phyloP scores from a whole-genome alignment of 2,329 filamentous ascomycete genomes.

The Colletotrichum neosansevieriae region DNA sequence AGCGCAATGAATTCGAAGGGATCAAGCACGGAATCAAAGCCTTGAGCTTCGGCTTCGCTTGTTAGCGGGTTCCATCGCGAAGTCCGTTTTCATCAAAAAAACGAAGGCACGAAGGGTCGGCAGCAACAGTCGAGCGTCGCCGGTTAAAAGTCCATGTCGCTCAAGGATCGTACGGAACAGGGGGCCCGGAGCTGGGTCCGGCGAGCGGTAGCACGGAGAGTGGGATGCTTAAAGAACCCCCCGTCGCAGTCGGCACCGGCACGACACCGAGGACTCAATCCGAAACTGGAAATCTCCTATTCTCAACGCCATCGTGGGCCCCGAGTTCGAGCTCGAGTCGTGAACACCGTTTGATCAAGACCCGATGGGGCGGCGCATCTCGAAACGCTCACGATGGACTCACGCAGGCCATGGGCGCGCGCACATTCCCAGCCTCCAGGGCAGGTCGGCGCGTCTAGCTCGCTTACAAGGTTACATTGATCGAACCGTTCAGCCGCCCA shows the following conservation, averaged over 20 bases:
- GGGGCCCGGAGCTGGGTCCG: slow-evolving; percentile 14
- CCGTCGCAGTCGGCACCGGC: neutral
- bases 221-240: neutral
- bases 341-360: slow-evolving; percentile 14
- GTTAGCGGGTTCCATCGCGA: slow-evolving; percentile 17
- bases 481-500: neutral
- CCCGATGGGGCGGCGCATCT: neutral
- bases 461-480: slow-evolving; percentile 28
- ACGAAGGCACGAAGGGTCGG: neutral
- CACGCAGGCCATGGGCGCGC: neutral
- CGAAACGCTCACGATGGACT: neutral
- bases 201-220: slow-evolving; percentile 9
- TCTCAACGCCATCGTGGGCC: slow-evolving; percentile 9
- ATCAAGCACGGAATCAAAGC: no score
- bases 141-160: neutral
- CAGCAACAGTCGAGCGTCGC: neutral
- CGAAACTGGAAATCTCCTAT: slow-evolving; percentile 33
- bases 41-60: neutral
- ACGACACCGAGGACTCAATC: neutral
- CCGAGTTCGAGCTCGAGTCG: slow-evolving; percentile 6
- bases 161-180: neutral
- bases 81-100: slow-evolving; percentile 12
- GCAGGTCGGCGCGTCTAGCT: slow-evolving; percentile 25
- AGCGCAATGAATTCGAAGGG: no score
- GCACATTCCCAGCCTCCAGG: no score